A percentile compares a stretch with the other conserved stretches of the same genome.
Evolutionary conservation across 331 rosid genomes (phyloP).

Genomic region (Rhamnella rubrinervis): DNA sequence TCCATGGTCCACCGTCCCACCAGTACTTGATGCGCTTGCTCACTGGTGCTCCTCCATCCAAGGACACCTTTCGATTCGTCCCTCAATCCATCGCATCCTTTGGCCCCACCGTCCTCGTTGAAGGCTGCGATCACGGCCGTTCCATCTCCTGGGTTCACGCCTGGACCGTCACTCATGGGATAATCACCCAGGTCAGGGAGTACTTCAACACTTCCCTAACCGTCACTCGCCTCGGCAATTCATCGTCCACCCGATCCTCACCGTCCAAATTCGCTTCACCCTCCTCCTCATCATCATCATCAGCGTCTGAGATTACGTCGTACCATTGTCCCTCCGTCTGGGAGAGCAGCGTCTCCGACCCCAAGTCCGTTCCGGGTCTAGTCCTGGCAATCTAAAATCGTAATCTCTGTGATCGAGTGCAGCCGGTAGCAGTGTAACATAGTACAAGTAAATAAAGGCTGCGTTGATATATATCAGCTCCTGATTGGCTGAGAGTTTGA

Average conservation of each 20-base stretch:
- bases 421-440: constrained; percentile 9
- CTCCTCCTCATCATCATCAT: constrained; percentile 20
- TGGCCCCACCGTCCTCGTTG: constrained; percentile 73
- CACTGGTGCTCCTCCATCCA: constrained; percentile 42
- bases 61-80: constrained; percentile 40
- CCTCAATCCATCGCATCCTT: constrained; percentile 61
- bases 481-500: constrained; percentile 1
- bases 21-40: constrained; percentile 60
- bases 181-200: constrained; percentile 76
- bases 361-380: constrained; percentile 85
- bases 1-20: constrained; percentile 91
- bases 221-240: constrained; percentile 58
- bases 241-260: constrained; percentile 4
- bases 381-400: constrained; percentile 68
- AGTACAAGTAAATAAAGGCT: constrained; percentile 20
- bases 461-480: constrained; percentile 38
- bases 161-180: constrained; percentile 77
- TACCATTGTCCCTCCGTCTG: constrained; percentile 65
- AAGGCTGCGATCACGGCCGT: constrained; percentile 62
- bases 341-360: constrained; percentile 78
- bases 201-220: constrained; percentile 91
- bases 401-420: constrained; percentile 21
- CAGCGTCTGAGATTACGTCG: constrained; percentile 38
- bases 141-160: constrained; percentile 90
- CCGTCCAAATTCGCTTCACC: constrained; percentile 26